Evolutionary conservation across 495 filamentous ascomycete genomes (phyloP).

Genomic region (Clohesyomyces aquaticus): DNA sequence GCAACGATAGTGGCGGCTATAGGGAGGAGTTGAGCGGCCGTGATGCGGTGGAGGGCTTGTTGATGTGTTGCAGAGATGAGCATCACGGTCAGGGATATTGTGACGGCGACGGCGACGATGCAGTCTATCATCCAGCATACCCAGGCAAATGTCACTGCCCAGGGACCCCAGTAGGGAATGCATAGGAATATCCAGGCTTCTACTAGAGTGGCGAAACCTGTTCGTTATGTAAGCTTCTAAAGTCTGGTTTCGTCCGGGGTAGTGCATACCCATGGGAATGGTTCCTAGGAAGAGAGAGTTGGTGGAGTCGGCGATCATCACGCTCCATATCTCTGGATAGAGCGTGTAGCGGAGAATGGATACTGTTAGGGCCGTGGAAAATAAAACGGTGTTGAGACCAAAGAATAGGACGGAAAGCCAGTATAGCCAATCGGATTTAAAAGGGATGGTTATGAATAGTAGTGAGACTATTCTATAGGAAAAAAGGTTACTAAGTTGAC

Average conservation of each 20-base stretch:
- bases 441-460: conserved; percentile 45
- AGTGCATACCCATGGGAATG: conserved; percentile 69
- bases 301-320: conserved; percentile 60
- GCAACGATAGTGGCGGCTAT: conserved; percentile 66
- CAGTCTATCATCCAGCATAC: conserved; percentile 64
- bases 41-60: conserved; percentile 57
- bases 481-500: too few species aligned
- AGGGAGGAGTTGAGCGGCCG: conserved; percentile 64
- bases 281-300: conserved; percentile 67
- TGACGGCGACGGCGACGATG: conserved; percentile 56
- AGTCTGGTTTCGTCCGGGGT: too few species aligned
- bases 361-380: conserved; percentile 51
- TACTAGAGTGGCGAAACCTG: conserved; percentile 63
- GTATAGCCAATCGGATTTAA: conserved; percentile 42
- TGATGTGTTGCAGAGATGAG: conserved; percentile 50
- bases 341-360: conserved; percentile 60
- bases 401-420: conserved; percentile 47
- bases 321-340: conserved; percentile 62
- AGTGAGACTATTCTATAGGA: conserved; percentile 44
- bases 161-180: conserved; percentile 59
- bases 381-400: conserved; percentile 48
- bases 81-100: conserved; percentile 59
- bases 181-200: conserved; percentile 62
- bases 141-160: conserved; percentile 52
- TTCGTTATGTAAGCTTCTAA: too few species aligned